Evolutionary conservation across 2,329 filamentous ascomycete genomes (phyloP), one percentile per base, ranked within the genome.

Genomic region (Dactylellina cionopaga): DNA sequence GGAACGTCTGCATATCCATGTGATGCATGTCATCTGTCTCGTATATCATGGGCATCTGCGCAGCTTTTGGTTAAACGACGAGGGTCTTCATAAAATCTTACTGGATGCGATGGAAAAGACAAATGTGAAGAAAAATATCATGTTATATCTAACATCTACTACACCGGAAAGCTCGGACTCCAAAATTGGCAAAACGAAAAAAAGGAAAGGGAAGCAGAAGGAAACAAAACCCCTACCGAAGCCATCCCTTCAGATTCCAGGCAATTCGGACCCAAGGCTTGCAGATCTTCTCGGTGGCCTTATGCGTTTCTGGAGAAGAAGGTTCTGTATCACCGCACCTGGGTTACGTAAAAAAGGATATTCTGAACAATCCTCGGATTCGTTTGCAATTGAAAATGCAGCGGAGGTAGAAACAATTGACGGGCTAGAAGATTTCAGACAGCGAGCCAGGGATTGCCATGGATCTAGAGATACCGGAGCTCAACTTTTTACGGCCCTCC

Each of bases 331-430:
- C 43, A 92, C 88, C 0, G 86, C 89, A 0, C 92, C 93, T 0
- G 92, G 91, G 0, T 78, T 98, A 19, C 86, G 93, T n/a, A 99
- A 98, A 81, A 85, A 87, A 78, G 95, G 95, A 0, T 98, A 98
- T 79, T 31, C 27, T 17, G 31, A 54, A 2, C 33, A 46, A 11
- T 17, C 17, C 10, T 24, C 44, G 10, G 51, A 46, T 5, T 19
- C 59, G 29, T 29, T 52, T 19, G 27, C n/a, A 35, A 10, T 46
- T 13, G 35, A 64, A 3, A 29, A 47, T 22, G 44, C 37, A 31
- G 27, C 11, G 13, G 90, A 94, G 82, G 85, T 90, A 0, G 85
- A 92, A n/a, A 84, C 89, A 76, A 85, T 87, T 22, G 82, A 96
- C 35, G 62, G 49, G 31, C 44, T 66, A 13, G 74, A 76, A 52